Evolutionary conservation across 1,284 basidiomycete genomes (phyloP).

Genomic region (Ceratobasidium sp.): DNA sequence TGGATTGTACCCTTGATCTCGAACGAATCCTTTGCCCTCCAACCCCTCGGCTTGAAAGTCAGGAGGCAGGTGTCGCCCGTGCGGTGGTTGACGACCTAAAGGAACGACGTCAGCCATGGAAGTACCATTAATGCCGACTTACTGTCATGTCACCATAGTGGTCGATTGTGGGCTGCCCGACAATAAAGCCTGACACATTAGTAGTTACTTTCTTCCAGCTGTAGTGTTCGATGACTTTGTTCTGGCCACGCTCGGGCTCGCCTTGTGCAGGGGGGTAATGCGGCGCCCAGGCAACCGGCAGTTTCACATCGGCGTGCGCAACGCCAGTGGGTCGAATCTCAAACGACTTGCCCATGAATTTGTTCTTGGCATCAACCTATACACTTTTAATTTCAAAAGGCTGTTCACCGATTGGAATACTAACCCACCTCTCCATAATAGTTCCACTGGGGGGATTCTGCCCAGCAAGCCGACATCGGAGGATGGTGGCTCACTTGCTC

Average conservation of each 20-base stretch:
- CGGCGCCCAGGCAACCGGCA: constrained; percentile 68
- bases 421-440: constrained; percentile 83
- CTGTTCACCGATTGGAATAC: not conserved
- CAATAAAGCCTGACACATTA: constrained; percentile 90
- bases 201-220: constrained; percentile 97
- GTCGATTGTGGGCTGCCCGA: constrained; percentile 92
- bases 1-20: constrained; percentile 90
- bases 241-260: constrained; percentile 47
- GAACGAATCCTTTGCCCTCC: constrained; percentile 89
- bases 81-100: constrained; percentile 85
- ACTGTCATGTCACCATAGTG: constrained; percentile 96
- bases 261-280: constrained; percentile 52
- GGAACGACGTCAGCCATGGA: not conserved
- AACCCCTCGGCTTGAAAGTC: constrained; percentile 95
- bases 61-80: constrained; percentile 89
- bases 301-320: constrained; percentile 84
- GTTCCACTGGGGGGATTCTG: constrained; percentile 86
- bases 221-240: constrained; percentile 79
- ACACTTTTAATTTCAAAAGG: not conserved
- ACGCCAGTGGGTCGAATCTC: constrained; percentile 95
- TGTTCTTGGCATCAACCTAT: constrained; percentile 89
- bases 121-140: constrained; percentile 52
- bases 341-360: constrained; percentile 95
- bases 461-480: constrained; percentile 96
- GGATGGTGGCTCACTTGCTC: constrained; percentile 98